Conservation (phyloP, 495 filamentous ascomycete genomes). For the Hypoxylon subgilvum region DNA sequence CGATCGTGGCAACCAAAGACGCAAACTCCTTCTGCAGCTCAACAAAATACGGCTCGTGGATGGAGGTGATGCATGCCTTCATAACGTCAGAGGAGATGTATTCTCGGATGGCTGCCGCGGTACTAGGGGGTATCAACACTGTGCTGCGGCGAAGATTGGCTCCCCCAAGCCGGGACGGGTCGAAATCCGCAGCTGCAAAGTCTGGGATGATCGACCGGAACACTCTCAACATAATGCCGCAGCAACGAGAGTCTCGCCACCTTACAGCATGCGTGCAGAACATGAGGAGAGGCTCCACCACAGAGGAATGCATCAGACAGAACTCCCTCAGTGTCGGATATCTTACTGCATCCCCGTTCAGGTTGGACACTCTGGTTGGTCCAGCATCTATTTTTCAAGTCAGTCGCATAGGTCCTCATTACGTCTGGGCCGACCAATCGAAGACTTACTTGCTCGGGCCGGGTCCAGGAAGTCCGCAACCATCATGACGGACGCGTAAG, state of each 20-base stretch:
- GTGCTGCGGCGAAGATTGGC: slow-evolving; percentile 37
- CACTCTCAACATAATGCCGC: slow-evolving; percentile 80
- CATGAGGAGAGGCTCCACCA: slow-evolving; percentile 85
- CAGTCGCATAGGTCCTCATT: no score
- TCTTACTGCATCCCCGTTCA: slow-evolving; percentile 16
- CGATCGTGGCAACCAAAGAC: slow-evolving; percentile 81
- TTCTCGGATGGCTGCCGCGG: slow-evolving; percentile 76
- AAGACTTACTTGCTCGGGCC: slow-evolving; percentile 59
- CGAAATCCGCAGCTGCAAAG: slow-evolving; percentile 57
- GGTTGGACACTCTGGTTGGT: background rate
- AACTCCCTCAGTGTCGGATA: slow-evolving; percentile 72
- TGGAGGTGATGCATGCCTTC: slow-evolving; percentile 79
- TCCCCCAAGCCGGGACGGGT: slow-evolving; percentile 2
- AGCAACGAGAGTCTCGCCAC: slow-evolving; percentile 89
- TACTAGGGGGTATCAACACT: slow-evolving; percentile 53
- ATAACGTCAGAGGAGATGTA: slow-evolving; percentile 87
- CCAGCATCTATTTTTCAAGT: slow-evolving; percentile 18
- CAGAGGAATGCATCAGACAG: slow-evolving; percentile 75
- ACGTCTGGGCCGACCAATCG: background rate
- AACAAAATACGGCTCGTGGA: slow-evolving; percentile 95
- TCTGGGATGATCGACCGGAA: slow-evolving; percentile 83
- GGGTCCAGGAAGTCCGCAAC: slow-evolving; percentile 87
- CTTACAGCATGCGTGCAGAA: slow-evolving; percentile 90
- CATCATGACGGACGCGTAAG: slow-evolving; percentile 88
- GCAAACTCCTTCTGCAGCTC: slow-evolving; percentile 95